Conservation (phyloP, 192 early-diverging fungal genomes). For the Backusella sp. region DNA sequence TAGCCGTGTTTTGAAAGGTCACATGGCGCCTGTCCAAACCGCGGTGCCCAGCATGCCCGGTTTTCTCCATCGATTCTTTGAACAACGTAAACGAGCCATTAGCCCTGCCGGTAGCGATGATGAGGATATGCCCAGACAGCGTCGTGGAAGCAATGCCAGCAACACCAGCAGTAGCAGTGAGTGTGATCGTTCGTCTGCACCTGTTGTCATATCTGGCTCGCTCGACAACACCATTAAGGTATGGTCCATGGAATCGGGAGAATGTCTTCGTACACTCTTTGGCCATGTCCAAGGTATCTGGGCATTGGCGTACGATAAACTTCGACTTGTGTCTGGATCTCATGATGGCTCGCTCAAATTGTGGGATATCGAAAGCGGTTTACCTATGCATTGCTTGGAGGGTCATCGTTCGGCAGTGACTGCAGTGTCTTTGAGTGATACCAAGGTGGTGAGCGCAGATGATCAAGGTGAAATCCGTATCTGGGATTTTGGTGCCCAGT, state of each 20-base stretch:
- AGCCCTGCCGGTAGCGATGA: neutral
- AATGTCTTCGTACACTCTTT: slow-evolving; percentile 74
- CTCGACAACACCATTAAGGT: slow-evolving; percentile 87
- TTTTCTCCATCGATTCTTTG: slow-evolving; percentile 34
- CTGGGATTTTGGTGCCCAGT: slow-evolving; percentile 69
- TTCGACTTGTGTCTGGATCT: slow-evolving; percentile 64
- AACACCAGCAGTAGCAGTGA: neutral
- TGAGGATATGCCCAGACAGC: neutral
- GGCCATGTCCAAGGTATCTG: slow-evolving; percentile 82
- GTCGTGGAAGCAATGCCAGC: slow-evolving; percentile 35
- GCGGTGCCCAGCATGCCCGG: slow-evolving; percentile 24
- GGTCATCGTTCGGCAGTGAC: slow-evolving; percentile 69
- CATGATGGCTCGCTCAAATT: slow-evolving; percentile 69
- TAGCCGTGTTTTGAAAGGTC: slow-evolving; percentile 64
- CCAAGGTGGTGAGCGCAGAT: slow-evolving; percentile 80
- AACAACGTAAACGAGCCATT: slow-evolving; percentile 12
- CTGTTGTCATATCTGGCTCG: slow-evolving; percentile 77
- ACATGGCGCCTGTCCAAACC: slow-evolving; percentile 70
- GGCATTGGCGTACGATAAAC: slow-evolving; percentile 77
- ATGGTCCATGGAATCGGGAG: slow-evolving; percentile 86
- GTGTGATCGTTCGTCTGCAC: slow-evolving; percentile 22
- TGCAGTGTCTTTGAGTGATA: slow-evolving; percentile 81
- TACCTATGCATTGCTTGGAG: slow-evolving; percentile 61
- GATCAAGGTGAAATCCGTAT: slow-evolving; percentile 78
- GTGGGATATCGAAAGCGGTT: slow-evolving; percentile 70